Evolutionary conservation across 2,329 filamentous ascomycete species (phyloP), one percentile per base, ranked within the genome.

Genomic region (Calonectria fujianensis): DNA sequence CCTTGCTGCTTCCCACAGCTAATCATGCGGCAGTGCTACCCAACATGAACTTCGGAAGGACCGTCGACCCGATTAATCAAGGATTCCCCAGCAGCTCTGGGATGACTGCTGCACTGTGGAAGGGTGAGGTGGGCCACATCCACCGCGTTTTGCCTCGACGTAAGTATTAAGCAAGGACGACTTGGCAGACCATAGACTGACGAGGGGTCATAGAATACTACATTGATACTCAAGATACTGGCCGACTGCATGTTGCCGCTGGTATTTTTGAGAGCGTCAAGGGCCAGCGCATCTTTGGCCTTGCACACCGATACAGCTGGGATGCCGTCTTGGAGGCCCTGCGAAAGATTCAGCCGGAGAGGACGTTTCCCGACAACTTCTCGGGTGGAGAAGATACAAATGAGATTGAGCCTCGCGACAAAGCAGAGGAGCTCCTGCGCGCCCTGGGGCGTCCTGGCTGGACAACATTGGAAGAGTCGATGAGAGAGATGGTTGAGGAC

Each of bases 281-380:
- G 3, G 84, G 85, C 0, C 87, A 92, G 77, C 87, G 91, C 1
- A 80, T 93, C 11, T 91, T 92, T 78, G 91, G 84, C 1, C 90
- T 89, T 68, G 89, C 88, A 0, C 82, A 85, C 2, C 85, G 85
- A 0, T 88, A 85, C 71, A 89, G 84, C 59, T 89, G 86, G 81
- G 88, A 89, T 27, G 78, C 85, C 2, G 76, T 90, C 0, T 31
- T 86, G 4, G 80, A 72, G 0, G 77, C 82, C 1, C 41, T 85
- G 0, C 75, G 80, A 0, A 80, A 80, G 32, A 65, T 74, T 2
- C 72, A 79, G 1, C 81, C 82, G 0, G 41, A 67, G 1, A 77
- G 69, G 24, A 74, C 35, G 0, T 80, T 84, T 10, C 77, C 77
- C 0, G 80, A 80, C 1, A 74, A 83, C 39, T 83, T 82, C 24